phyloP scores from a whole-genome alignment of 495 filamentous ascomycete genomes.

The Annulohypoxylon stygium region DNA sequence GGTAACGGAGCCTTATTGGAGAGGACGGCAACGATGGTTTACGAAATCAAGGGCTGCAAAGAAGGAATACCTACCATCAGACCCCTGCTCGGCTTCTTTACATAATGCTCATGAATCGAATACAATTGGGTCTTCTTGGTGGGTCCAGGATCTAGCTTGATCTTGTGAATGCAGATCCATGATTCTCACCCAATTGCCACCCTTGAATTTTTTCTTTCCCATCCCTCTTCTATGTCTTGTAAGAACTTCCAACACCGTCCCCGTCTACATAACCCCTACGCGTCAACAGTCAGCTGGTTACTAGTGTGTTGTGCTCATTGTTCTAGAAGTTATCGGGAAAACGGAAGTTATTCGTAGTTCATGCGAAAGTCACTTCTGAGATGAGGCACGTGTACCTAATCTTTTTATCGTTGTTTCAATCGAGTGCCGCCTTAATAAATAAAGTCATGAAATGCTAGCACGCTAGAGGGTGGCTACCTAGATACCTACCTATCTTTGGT shows the following conservation, averaged over 20 bases:
- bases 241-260: neutral
- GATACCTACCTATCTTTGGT: neutral
- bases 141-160: slow-evolving; percentile 39
- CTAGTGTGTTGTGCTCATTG: neutral
- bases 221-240: neutral
- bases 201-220: neutral
- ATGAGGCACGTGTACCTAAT: neutral
- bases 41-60: slow-evolving; percentile 30
- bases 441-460: neutral
- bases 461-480: neutral
- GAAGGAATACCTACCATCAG: slow-evolving; percentile 7
- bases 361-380: neutral
- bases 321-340: neutral
- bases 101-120: slow-evolving; percentile 28
- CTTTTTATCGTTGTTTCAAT: neutral
- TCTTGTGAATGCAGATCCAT: slow-evolving; percentile 32
- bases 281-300: slow-evolving; percentile 2
- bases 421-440: neutral
- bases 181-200: slow-evolving; percentile 20
- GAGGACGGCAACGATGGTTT: neutral
- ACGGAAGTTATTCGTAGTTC: slow-evolving; percentile 1
- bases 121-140: slow-evolving; percentile 34
- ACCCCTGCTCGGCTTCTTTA: slow-evolving; percentile 28
- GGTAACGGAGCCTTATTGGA: slow-evolving; percentile 13
- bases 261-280: neutral